phyloP scores from a whole-genome alignment of 2,329 filamentous ascomycete species.

The Botrytis aclada region DNA sequence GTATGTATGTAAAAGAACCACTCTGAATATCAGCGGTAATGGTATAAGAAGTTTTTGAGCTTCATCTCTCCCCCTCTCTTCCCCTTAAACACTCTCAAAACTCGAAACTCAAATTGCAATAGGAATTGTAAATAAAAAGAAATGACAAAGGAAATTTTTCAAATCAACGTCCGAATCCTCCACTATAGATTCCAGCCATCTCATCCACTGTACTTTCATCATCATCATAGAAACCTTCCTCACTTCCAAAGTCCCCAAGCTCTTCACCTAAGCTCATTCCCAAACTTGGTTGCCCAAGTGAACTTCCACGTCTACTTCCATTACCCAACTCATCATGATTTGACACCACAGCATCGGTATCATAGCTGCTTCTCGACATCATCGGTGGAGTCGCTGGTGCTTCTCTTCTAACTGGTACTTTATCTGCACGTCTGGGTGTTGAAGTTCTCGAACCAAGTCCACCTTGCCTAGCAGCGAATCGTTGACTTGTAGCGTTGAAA shows the following conservation, averaged over 20 bases:
- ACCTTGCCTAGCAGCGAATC: conserved; percentile 51
- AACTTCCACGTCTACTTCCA: conserved; percentile 35
- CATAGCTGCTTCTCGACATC: conserved; percentile 57
- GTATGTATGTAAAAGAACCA: conserved; percentile 14
- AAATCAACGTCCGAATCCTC: conserved; percentile 9
- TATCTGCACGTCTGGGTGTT: conserved; percentile 42
- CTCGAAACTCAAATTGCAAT: background rate
- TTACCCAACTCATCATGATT: conserved; percentile 36
- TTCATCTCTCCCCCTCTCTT: background rate
- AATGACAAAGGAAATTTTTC: conserved; percentile 3
- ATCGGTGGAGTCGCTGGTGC: conserved; percentile 55
- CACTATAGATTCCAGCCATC: conserved; percentile 20
- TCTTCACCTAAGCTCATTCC: conserved; percentile 15
- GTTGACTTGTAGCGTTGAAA: conserved; percentile 58
- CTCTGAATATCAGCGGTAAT: background rate
- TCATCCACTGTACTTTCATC: conserved; percentile 34
- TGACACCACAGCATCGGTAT: conserved; percentile 54
- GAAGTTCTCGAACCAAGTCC: conserved; percentile 27
- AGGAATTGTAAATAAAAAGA: background rate
- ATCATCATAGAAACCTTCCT: conserved; percentile 39
- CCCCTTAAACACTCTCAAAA: background rate
- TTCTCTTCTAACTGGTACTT: conserved; percentile 39
- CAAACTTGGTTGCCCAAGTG: conserved; percentile 1
- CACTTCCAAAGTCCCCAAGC: conserved; percentile 25
- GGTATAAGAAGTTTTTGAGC: background rate